phyloP scores from a whole-genome alignment of 257 asterid species.

The Primulina eburnea region DNA sequence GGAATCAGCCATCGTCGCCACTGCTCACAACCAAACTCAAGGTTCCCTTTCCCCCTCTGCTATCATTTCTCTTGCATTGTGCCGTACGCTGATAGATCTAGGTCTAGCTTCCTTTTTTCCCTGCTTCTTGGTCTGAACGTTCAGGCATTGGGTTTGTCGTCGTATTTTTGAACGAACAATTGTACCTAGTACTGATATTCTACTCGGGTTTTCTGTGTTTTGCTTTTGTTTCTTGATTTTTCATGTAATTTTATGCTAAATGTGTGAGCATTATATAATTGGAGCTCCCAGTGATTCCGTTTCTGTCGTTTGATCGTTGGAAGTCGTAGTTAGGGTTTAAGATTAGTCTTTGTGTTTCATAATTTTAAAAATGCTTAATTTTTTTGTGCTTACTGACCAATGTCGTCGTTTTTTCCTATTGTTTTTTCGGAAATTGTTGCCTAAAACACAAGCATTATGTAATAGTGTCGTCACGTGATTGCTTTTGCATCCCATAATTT shows the following conservation, averaged over 20 bases:
- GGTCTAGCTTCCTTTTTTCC: slow-evolving; percentile 28
- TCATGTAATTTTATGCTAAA: neutral
- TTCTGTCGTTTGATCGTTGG: neutral
- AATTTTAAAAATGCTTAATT: slow-evolving; percentile 1
- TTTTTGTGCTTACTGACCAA: neutral
- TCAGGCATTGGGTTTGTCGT: neutral
- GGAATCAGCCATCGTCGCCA: slow-evolving; percentile 85
- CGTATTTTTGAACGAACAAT: neutral
- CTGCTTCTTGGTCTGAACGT: slow-evolving; percentile 3
- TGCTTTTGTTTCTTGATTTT: neutral
- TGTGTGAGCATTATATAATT: slow-evolving; percentile 5
- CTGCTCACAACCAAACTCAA: slow-evolving; percentile 74
- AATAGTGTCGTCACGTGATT: neutral
- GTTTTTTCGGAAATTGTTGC: neutral
- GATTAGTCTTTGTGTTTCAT: no score
- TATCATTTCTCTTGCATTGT: slow-evolving; percentile 9
- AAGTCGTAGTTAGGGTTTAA: slow-evolving; percentile 28
- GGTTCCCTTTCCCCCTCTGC: slow-evolving; percentile 27
- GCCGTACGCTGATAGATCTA: slow-evolving; percentile 35
- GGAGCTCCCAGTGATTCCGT: neutral
- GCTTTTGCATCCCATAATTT: neutral
- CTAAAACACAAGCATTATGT: neutral
- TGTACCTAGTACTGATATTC: neutral
- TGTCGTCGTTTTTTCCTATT: neutral
- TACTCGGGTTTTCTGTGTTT: neutral